Percentiles rank a stretch among this genome's conserved stretches.
phyloP scores from a whole-genome alignment of 2,329 filamentous ascomycete species.

The Coniochaeta pulveracea region DNA sequence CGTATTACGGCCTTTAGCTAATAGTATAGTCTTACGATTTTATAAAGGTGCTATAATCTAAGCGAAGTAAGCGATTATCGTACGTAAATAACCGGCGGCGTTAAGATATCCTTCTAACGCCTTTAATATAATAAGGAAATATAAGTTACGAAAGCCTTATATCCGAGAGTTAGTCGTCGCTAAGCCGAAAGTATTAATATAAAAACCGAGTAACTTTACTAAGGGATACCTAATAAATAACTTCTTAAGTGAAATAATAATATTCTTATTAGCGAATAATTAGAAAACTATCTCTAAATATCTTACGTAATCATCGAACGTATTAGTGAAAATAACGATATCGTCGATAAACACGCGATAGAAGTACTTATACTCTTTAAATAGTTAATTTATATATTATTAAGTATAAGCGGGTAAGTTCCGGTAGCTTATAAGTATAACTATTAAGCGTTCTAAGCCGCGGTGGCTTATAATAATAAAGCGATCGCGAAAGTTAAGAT shows the following conservation, averaged over 20 bases:
- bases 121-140: neutral
- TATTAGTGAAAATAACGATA: neutral
- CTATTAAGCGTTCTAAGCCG: neutral
- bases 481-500: neutral
- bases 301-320: neutral
- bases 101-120: slow-evolving; percentile 1
- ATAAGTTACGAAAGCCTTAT: neutral
- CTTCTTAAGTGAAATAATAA: neutral
- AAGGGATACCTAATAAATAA: slow-evolving; percentile 1
- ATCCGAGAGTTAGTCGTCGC: neutral
- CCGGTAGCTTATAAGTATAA: neutral
- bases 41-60: neutral
- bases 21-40: neutral
- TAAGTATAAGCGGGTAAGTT: slow-evolving; percentile 1
- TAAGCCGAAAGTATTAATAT: neutral
- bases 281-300: neutral
- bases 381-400: neutral
- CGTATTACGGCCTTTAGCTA: neutral
- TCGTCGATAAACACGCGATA: neutral
- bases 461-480: slow-evolving; percentile 1
- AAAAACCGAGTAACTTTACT: slow-evolving; percentile 3
- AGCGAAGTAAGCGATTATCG: slow-evolving; percentile 1
- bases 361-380: neutral
- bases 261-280: neutral
- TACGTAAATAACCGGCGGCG: neutral